A percentile compares a stretch with the other conserved stretches of the same genome.
Evolutionary conservation across 352 stramenopile genomes (phyloP).

Genomic region (Phytophthora cajani): DNA sequence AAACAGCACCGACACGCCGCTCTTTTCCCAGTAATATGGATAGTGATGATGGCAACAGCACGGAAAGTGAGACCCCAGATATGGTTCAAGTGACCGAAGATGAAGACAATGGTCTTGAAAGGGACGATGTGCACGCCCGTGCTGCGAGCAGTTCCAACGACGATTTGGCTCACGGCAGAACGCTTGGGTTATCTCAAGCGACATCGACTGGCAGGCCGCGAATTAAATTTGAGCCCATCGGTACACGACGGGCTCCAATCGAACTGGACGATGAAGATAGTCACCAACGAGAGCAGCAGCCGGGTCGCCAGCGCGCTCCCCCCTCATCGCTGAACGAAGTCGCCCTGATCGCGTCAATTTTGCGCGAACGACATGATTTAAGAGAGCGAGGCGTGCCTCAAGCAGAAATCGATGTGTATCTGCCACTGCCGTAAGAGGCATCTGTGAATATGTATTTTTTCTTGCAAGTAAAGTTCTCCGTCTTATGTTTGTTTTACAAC

Average conservation of each 20-base stretch:
- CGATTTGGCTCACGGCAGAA: neutral
- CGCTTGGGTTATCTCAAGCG: neutral
- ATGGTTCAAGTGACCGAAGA: neutral
- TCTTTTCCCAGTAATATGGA: neutral
- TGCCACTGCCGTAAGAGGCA: neutral
- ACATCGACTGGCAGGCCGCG: too few species aligned
- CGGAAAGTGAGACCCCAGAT: neutral
- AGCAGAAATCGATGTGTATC: slow-evolving; percentile 1
- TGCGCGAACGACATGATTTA: slow-evolving; percentile 3
- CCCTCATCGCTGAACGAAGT: neutral
- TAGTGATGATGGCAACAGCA: neutral
- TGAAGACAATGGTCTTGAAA: neutral
- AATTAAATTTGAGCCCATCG: neutral
- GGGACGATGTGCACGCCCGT: neutral
- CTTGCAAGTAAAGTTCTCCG: too few species aligned
- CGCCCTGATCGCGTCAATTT: neutral
- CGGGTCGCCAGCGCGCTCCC: neutral
- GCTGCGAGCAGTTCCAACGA: neutral
- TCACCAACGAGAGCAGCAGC: neutral
- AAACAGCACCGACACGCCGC: neutral
- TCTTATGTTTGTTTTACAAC: neutral
- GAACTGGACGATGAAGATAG: neutral
- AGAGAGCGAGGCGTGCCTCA: slow-evolving; percentile 1
- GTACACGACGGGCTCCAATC: neutral
- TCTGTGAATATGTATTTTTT: neutral